Conservation (phyloP, 176 grass and related monocot genomes). For the Bromus sterilis region DNA sequence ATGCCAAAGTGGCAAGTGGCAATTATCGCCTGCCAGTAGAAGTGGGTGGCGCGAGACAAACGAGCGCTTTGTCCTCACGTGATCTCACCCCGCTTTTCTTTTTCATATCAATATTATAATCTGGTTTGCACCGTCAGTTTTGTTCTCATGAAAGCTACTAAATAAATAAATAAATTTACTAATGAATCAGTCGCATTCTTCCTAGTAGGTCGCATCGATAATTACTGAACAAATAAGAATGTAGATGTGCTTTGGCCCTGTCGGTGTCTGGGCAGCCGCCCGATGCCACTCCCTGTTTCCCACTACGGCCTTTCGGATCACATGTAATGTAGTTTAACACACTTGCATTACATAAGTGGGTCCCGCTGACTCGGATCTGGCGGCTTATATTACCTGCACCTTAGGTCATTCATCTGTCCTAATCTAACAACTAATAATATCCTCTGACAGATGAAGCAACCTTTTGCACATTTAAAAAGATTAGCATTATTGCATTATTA, state of each 20-base stretch:
- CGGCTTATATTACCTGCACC: neutral
- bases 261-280: neutral
- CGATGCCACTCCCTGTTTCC: neutral
- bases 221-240: neutral
- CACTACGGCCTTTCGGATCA: neutral
- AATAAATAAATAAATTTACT: neutral
- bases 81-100: neutral
- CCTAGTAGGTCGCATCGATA: neutral
- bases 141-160: neutral
- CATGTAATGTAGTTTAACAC: neutral
- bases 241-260: neutral
- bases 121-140: neutral
- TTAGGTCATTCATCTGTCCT: neutral
- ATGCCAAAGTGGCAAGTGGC: neutral
- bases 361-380: constrained; percentile 28
- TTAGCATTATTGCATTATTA: too few species aligned
- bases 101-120: neutral
- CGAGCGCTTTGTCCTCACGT: neutral
- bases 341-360: neutral
- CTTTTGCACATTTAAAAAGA: neutral
- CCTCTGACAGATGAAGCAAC: neutral
- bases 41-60: neutral
- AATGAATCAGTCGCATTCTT: neutral
- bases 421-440: neutral
- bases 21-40: neutral